Evolutionary conservation across 2,329 filamentous ascomycete species (phyloP), one percentile per base, ranked within the genome.

Genomic region (Bipolaris gigantea): DNA sequence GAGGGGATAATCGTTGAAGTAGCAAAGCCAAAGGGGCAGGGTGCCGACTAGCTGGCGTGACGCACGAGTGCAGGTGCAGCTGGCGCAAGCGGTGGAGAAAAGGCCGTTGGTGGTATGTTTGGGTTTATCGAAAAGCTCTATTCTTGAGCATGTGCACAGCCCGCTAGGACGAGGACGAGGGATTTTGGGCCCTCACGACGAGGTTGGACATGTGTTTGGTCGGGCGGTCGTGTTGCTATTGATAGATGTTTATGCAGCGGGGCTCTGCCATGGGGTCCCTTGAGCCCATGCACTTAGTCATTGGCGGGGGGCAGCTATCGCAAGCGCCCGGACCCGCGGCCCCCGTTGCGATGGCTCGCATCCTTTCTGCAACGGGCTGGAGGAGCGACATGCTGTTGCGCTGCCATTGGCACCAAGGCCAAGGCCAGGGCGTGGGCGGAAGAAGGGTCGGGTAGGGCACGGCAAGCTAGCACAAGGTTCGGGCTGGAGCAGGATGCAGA

Each of bases 201-300:
- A 49, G 30, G 41, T 23, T 38, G 38, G 36, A 11, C 16, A 25
- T 39, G 42, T 44, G 42, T 44, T 47, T 47, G 43, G 40, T 39
- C 19, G 41, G 47, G 34, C 44, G 35, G 19, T 54, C 25, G 32
- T 48, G 53, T 55, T 55, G 51, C 60, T 61, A 61, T 59, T 58
- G 51, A 48, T 62, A 56, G 61, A 50, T 41, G 39, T 39, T 21
- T 34, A 13, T 55, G 51, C 55, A 58, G 61, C 53, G 56, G 56
- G 56, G 57, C 59, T 60, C 53, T 57, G 50, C 50, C 40, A 42
- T 49, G 27, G 47, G 47, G 30, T 50, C 49, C 43, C 43, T 46
- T 52, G 53, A 30, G 27, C 27, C 27, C 38, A 48, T 54, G 53
- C 55, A 50, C 40, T 53, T 53, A 49, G 19, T 34, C 47, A 38